Base-by-base conservation (phyloP, 202 grass and related monocot genomes). In the Zoysia matrella region DNA sequence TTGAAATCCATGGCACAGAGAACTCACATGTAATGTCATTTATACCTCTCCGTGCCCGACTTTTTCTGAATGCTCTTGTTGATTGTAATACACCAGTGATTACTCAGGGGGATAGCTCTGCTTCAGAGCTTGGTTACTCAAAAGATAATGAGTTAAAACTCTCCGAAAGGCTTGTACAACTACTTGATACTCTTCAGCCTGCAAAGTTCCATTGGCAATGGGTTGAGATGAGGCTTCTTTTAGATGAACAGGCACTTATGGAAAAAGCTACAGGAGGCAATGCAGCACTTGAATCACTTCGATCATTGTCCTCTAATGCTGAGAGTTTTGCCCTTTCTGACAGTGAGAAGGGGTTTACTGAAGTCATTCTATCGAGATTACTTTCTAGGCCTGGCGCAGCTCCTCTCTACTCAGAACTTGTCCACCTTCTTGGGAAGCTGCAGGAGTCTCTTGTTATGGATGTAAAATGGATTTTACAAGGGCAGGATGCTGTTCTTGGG, bases 191-290 rank as follows among this genome's bases (percentile, higher is more conserved):
- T 62, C 83, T 99, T 39, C 96, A 99, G 77, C 91, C 96, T 78
- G 96, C 96, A 71, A 99, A 96, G 58, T 99, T 99, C 58, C 96
- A 96, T 85, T 99, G 96, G 96, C 96, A 99, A 66, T 99, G 96
- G 96, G 91, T 99, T 76, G 91, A 99, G 79, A 91, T 99, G 85
- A 89, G 93, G 65, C 87, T 99, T 74, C 96, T 99, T 86, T 92
- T 99, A 85, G 91, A 96, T 89, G 96, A 99, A 82, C 96, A 96
- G 52, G 91, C 93, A 85, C 87, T 99, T 76, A 87, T 88, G 79
- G 96, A 96, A 90, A 99, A 99, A 94, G 71, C 94, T 39, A 69
- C 74, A 78, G 90, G 67, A 49, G 82, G 84, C 36, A 93, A 85
- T 60, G 84, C 86, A 77, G 75, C 89, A 73, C 88, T 96, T 71